Base-by-base conservation (phyloP, 495 filamentous ascomycete species). In the Clohesyomyces aquaticus region DNA sequence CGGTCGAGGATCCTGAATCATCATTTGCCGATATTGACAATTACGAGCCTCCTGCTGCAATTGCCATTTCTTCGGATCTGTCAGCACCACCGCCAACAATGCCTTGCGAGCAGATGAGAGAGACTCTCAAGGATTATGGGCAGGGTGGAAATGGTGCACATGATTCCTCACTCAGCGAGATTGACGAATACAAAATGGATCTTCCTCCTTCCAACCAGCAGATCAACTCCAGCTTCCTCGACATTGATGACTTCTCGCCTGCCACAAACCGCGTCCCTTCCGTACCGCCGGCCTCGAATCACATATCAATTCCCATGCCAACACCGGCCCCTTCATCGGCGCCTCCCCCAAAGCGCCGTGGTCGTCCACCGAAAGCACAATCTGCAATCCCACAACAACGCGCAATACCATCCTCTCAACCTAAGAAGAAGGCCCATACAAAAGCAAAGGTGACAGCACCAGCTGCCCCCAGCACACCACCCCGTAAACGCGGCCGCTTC, bases 341-440 rank as follows among this genome's bases (percentile, higher is more conserved):
- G n/a, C 22, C 61, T 19, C 50, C 59, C 55, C 68, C 58, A 29
- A 61, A 66, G 38, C 29, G 32, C 10, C 64, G 65, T 19, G 72
- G 63, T 18, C 68, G 72, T 21, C 68, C 72, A 45, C 68, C 59
- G 2, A 74, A 74, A 55, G 27, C 48, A 23, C 27, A 50, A 28
- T 45, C 57, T 18, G 35, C 56, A 35, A 58, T 54, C 16, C 68
- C 21, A 43, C 18, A 18, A 21, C 29, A 11, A 35, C 56, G 59
- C 8, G 38, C 26, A 43, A 69, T 57, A 18, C 11, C 48, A 12
- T n/a, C 59, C 19, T n/a, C n/a, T n/a, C n/a, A n/a, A n/a, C n/a
- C n/a, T n/a, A n/a, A n/a, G n/a, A 53, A 35, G 32, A 53, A 42
- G 48, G 2, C 63, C 2, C 53, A 25, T 32, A 19, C 52, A 21